Evolutionary conservation across 1,284 basidiomycete genomes (phyloP).

Genomic region (Puccinia coronata): DNA sequence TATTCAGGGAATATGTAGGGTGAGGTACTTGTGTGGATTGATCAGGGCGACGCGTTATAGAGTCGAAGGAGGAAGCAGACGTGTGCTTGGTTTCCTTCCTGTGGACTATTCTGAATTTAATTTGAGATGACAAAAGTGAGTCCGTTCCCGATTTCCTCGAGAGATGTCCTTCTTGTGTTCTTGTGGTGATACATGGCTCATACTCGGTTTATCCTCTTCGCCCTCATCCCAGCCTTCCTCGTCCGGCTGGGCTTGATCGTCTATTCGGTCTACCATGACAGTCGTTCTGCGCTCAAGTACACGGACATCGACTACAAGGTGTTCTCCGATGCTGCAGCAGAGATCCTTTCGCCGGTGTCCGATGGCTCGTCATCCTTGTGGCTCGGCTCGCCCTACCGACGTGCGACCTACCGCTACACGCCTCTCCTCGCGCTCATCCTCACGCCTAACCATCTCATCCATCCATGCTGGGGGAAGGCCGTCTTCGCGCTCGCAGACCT

Average conservation of each 20-base stretch:
- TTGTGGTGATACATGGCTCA: no score
- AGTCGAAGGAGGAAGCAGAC: no score
- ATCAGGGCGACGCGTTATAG: no score
- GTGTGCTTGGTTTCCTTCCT: no score
- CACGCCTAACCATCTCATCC: conserved; percentile 75
- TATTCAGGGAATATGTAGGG: no score
- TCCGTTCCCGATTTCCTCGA: no score
- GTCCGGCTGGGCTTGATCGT: neutral
- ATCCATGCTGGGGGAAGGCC: conserved; percentile 83
- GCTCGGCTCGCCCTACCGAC: conserved; percentile 75
- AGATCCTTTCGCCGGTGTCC: conserved; percentile 61
- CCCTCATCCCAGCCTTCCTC: no score
- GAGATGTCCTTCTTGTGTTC: no score
- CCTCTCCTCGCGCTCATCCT: conserved; percentile 83
- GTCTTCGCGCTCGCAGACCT: conserved; percentile 85
- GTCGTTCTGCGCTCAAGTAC: conserved; percentile 80
- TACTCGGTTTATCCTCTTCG: no score
- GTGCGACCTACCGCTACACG: conserved; percentile 94
- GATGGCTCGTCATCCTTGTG: conserved; percentile 33
- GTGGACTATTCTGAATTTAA: no score
- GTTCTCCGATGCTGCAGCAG: conserved; percentile 84
- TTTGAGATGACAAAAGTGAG: no score
- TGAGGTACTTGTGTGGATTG: no score
- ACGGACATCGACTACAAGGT: conserved; percentile 97
- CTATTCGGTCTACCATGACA: conserved; percentile 83